Conservation (phyloP, 1,284 basidiomycete genomes). For the Amylostereum areolatum region DNA sequence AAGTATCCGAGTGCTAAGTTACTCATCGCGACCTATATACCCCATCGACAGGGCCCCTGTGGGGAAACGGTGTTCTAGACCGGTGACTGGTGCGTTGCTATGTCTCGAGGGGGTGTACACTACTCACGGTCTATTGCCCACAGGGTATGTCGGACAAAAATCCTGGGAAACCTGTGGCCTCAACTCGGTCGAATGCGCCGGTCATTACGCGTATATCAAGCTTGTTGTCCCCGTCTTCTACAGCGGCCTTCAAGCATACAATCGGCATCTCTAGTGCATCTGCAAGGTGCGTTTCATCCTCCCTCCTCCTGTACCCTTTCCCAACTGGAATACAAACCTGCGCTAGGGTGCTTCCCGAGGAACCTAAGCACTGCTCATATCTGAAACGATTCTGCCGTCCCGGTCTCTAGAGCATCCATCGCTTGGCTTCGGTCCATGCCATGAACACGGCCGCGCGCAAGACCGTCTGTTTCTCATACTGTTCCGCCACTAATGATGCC, state of each 20-base stretch:
- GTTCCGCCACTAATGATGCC: conserved; percentile 88
- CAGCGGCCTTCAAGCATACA: conserved; percentile 93
- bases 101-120: too few species aligned
- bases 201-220: conserved; percentile 97
- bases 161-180: conserved; percentile 96
- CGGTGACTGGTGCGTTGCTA: conserved; percentile 66
- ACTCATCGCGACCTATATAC: conserved; percentile 90
- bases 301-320: too few species aligned
- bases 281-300: too few species aligned
- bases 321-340: conserved; percentile 83
- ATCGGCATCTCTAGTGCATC: conserved; percentile 92
- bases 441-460: too few species aligned
- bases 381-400: conserved; percentile 88
- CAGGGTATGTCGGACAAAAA: conserved; percentile 95
- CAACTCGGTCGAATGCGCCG: conserved; percentile 91
- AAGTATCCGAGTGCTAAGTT: conserved; percentile 91
- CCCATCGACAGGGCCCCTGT: conserved; percentile 70
- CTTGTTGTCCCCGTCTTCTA: conserved; percentile 96
- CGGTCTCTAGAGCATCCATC: conserved; percentile 90
- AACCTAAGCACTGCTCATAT: conserved; percentile 79
- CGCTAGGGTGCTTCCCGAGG: conserved; percentile 88
- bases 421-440: conserved; percentile 82
- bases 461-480: conserved; percentile 98
- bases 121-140: too few species aligned
- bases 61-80: conserved; percentile 90